These are phyloP conservation scores for Melanogaster broomeanus DNA, from an alignment of 768 basidiomycete species.

Conservation along the genomic window DNA sequence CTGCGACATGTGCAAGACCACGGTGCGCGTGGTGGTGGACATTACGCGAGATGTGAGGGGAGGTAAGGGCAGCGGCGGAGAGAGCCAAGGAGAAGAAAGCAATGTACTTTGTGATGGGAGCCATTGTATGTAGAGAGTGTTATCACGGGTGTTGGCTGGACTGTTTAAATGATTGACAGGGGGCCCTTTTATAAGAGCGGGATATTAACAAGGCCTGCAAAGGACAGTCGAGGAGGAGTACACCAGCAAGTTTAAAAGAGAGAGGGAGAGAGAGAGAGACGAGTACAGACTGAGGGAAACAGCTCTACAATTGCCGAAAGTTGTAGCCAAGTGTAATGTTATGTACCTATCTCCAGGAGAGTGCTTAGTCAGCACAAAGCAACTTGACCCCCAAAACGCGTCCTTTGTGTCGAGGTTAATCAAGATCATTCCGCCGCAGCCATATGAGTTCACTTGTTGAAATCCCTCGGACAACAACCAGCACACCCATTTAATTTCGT, in stretches of 20 bases:
- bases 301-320: neutral
- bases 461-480: too few relatives aligned
- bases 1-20: neutral
- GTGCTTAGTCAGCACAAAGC: slow-evolving; percentile 3
- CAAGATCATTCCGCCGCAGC: neutral
- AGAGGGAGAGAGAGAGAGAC: neutral
- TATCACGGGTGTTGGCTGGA: neutral
- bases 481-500: neutral
- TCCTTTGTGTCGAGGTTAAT: too few relatives aligned
- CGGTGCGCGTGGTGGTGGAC: slow-evolving; percentile 24
- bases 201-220: neutral
- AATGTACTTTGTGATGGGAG: slow-evolving; percentile 43
- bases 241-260: neutral
- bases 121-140: slow-evolving; percentile 18
- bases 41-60: slow-evolving; percentile 38
- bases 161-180: slow-evolving; percentile 16
- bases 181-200: slow-evolving; percentile 13
- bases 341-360: neutral
- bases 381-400: too few relatives aligned
- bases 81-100: slow-evolving; percentile 45
- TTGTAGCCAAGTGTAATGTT: too few relatives aligned
- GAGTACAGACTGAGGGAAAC: slow-evolving; percentile 11
- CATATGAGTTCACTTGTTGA: too few relatives aligned
- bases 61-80: slow-evolving; percentile 36
- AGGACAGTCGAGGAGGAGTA: slow-evolving; percentile 5